phyloP scores from a whole-genome alignment of 495 filamentous ascomycete genomes.

The Neurospora sp. region DNA sequence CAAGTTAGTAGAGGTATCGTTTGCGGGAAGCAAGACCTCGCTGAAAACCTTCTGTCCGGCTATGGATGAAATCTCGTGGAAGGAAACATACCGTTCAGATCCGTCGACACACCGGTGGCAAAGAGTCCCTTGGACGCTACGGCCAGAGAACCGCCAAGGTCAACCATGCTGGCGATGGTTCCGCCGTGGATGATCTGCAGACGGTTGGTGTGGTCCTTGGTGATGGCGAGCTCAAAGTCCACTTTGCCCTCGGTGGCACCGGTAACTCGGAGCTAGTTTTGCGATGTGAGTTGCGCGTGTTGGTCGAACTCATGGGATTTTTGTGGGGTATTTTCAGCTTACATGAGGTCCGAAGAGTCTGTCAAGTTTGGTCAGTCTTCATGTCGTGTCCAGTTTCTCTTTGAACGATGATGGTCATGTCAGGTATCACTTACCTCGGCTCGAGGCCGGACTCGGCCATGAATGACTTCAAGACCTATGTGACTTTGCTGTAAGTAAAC shows the following conservation, averaged over 20 bases:
- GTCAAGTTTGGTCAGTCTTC: not conserved
- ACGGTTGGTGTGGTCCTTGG: constrained; percentile 86
- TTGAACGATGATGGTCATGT: constrained; percentile 4
- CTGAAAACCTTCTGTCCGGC: not conserved
- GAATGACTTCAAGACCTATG: constrained; percentile 72
- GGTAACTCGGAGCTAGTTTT: constrained; percentile 59
- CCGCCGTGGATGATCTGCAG: constrained; percentile 87
- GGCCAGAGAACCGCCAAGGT: constrained; percentile 85
- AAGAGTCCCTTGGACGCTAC: constrained; percentile 84
- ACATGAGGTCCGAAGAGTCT: constrained; percentile 37
- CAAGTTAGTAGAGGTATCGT: not conserved
- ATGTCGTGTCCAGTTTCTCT: not conserved
- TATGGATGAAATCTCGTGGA: not conserved
- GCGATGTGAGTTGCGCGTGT: not conserved
- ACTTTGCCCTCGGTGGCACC: constrained; percentile 69
- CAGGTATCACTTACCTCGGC: constrained; percentile 52
- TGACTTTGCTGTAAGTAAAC: not conserved
- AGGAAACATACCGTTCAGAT: constrained; percentile 61
- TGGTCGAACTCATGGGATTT: not conserved
- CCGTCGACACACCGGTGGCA: constrained; percentile 85
- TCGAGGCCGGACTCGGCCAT: constrained; percentile 75
- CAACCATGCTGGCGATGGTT: constrained; percentile 92
- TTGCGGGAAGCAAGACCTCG: not conserved
- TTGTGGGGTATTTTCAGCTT: not conserved
- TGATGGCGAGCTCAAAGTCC: constrained; percentile 76